Conservation (phyloP, 1,139 yeast genomes). For the Pichia sp. region DNA sequence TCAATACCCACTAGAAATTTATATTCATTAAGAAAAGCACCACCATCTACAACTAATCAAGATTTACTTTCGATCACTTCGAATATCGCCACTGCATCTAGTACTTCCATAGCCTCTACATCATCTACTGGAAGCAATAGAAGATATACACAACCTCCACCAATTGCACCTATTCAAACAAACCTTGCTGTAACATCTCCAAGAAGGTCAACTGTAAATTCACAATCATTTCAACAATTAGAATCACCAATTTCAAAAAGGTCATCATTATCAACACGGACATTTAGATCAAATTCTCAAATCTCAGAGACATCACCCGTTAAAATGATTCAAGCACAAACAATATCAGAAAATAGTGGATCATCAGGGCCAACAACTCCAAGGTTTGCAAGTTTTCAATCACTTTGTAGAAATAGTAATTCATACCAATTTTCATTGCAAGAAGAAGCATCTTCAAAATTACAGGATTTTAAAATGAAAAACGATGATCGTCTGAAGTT, state of each 20-base stretch:
- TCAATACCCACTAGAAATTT: constrained; percentile 1
- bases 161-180: constrained; percentile 6
- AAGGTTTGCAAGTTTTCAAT: constrained; percentile 1
- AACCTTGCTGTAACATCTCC: constrained; percentile 6
- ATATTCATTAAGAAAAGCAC: constrained; percentile 8
- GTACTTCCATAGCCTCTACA: background rate
- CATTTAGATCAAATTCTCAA: constrained; percentile 27
- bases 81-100: background rate
- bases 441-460: constrained; percentile 24
- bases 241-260: constrained; percentile 26
- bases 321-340: constrained; percentile 13
- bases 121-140: background rate
- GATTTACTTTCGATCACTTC: background rate
- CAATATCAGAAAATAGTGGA: background rate
- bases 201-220: constrained; percentile 7
- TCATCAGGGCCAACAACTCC: constrained; percentile 11
- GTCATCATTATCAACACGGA: constrained; percentile 28
- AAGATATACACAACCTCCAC: constrained; percentile 8
- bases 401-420: constrained; percentile 1
- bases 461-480: constrained; percentile 24
- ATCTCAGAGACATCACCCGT: constrained; percentile 24
- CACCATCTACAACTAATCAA: constrained; percentile 5
- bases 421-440: constrained; percentile 17
- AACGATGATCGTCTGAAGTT: constrained; percentile 25
- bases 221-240: constrained; percentile 2